phyloP scores from a whole-genome alignment of 345 rosid species.

The Clarkia xantiana region DNA sequence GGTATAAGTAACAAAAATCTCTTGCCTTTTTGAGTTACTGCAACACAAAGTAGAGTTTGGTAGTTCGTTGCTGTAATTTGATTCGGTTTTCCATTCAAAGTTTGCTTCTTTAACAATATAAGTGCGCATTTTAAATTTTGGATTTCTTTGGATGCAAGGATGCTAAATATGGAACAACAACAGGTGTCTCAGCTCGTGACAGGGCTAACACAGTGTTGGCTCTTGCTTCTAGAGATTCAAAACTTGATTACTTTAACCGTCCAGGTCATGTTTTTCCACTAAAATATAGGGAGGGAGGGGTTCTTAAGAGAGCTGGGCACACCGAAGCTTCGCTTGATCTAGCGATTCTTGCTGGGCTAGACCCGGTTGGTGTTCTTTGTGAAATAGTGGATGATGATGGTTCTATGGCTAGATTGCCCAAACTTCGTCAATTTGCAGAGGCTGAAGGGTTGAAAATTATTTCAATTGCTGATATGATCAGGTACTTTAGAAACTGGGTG shows the following conservation, averaged over 20 bases:
- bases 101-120: no score
- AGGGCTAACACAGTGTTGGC: slow-evolving; percentile 60
- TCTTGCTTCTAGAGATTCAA: slow-evolving; percentile 64
- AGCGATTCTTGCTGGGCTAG: slow-evolving; percentile 62
- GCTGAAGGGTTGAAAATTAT: slow-evolving; percentile 53
- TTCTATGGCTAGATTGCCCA: slow-evolving; percentile 93
- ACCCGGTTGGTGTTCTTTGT: slow-evolving; percentile 65
- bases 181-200: slow-evolving; percentile 86
- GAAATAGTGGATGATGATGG: slow-evolving; percentile 97
- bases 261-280: slow-evolving; percentile 88
- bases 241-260: slow-evolving; percentile 65
- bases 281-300: slow-evolving; percentile 81
- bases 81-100: no score
- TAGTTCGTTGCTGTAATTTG: no score
- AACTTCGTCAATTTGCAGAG: slow-evolving; percentile 51
- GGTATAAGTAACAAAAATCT: no score
- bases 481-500: slow-evolving; percentile 23
- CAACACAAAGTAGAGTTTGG: no score
- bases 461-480: slow-evolving; percentile 76
- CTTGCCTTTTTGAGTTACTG: no score
- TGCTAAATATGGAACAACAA: slow-evolving; percentile 60
- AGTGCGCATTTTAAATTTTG: no score
- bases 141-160: slow-evolving; percentile 25
- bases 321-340: slow-evolving; percentile 93
- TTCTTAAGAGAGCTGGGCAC: slow-evolving; percentile 92